These are phyloP conservation scores for Emydomyces testavorans DNA, from an alignment of 2,329 filamentous ascomycete species.

Conservation along the genomic window DNA sequence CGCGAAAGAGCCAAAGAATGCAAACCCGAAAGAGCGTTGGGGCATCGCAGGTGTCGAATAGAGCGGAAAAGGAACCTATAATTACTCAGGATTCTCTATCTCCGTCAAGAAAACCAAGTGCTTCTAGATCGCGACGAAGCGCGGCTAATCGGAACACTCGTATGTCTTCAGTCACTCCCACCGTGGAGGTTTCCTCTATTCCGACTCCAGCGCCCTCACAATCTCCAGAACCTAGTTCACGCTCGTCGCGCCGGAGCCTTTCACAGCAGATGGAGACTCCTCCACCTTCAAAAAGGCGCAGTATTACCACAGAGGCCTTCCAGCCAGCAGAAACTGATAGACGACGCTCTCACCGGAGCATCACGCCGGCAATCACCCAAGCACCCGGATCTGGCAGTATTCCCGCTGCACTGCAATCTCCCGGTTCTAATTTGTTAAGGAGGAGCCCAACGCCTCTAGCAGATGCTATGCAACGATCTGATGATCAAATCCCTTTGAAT, in stretches of 20 bases:
- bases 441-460: background rate
- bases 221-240: conserved; percentile 41
- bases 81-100: conserved; percentile 36
- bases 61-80: conserved; percentile 38
- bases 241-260: conserved; percentile 22
- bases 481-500: conserved; percentile 37
- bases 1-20: conserved; percentile 20
- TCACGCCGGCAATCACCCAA: background rate
- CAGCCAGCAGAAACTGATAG: conserved; percentile 27
- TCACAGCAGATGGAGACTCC: conserved; percentile 21
- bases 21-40: conserved; percentile 41
- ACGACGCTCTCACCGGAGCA: background rate
- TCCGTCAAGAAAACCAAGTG: conserved; percentile 21
- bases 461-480: background rate
- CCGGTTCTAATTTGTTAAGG: background rate
- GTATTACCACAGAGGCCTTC: conserved; percentile 4
- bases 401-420: background rate
- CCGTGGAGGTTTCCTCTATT: conserved; percentile 33
- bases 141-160: conserved; percentile 32
- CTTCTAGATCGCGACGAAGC: conserved; percentile 60
- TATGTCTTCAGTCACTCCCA: conserved; percentile 32
- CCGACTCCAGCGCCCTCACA: conserved; percentile 43
- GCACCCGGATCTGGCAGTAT: background rate
- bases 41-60: conserved; percentile 50
- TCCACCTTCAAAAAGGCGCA: conserved; percentile 19